phyloP scores from a whole-genome alignment of 2,329 filamentous ascomycete genomes.

The Hypomyces perniciosus region DNA sequence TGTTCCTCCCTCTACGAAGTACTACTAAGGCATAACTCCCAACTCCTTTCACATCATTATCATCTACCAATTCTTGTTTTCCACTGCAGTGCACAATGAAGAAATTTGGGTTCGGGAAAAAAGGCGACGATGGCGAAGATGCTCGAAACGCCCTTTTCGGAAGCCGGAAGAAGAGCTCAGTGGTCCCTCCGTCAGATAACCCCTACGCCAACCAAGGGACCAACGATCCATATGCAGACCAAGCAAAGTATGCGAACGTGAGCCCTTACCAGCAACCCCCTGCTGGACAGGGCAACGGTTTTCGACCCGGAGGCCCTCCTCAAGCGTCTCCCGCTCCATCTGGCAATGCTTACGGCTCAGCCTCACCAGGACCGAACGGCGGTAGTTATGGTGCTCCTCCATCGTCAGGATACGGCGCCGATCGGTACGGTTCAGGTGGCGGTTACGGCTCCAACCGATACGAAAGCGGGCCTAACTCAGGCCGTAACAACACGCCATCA shows the following conservation, averaged over 20 bases:
- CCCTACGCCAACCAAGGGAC: constrained; percentile 51
- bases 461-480: constrained; percentile 31
- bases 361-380: constrained; percentile 7
- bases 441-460: constrained; percentile 52
- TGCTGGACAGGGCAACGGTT: constrained; percentile 26
- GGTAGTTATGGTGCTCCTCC: constrained; percentile 19
- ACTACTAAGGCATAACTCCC: too few species aligned
- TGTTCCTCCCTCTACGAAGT: too few species aligned
- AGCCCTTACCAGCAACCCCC: constrained; percentile 42
- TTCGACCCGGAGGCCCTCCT: constrained; percentile 19
- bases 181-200: constrained; percentile 40
- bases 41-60: too few species aligned
- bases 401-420: constrained; percentile 44
- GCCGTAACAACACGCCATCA: constrained; percentile 22
- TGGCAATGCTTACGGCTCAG: constrained; percentile 12
- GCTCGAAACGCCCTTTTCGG: constrained; percentile 47
- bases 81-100: constrained; percentile 39
- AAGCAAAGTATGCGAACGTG: constrained; percentile 39
- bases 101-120: constrained; percentile 56
- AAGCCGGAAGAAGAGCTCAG: constrained; percentile 45
- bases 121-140: constrained; percentile 44
- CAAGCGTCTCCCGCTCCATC: background rate
- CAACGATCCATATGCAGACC: constrained; percentile 49
- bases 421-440: constrained; percentile 45
- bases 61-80: too few species aligned